Percentiles rank a stretch among this genome's conserved stretches.
phyloP scores from a whole-genome alignment of 352 stramenopile species.

The Phytophthora kernoviae region DNA sequence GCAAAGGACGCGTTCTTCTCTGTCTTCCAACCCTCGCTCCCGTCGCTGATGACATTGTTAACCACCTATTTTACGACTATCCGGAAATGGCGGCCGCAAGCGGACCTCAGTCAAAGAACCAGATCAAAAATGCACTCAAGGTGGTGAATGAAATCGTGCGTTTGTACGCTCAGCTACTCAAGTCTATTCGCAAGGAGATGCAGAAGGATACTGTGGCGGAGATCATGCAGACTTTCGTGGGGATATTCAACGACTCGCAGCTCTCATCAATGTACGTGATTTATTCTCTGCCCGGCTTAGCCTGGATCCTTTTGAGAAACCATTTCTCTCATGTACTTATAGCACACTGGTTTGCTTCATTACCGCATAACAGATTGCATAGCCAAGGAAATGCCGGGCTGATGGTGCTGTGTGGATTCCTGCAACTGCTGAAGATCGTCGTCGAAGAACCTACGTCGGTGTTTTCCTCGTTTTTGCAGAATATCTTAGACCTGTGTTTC shows the following conservation, averaged over 20 bases:
- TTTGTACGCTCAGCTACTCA: conserved; percentile 76
- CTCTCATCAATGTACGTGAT: conserved; percentile 69
- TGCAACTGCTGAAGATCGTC: conserved; percentile 79
- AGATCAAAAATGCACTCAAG: conserved; percentile 69
- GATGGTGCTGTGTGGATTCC: conserved; percentile 77
- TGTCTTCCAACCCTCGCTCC: conserved; percentile 62
- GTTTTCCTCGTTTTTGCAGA: conserved; percentile 76
- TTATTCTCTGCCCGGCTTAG: background rate
- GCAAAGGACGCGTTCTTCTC: conserved; percentile 77
- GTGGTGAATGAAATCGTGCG: conserved; percentile 84
- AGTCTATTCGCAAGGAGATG: conserved; percentile 86
- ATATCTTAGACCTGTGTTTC: conserved; percentile 80
- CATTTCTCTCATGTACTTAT: background rate
- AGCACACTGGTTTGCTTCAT: background rate
- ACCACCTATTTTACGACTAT: conserved; percentile 73
- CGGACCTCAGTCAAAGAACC: conserved; percentile 37
- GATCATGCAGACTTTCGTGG: conserved; percentile 79
- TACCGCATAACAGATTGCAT: conserved; percentile 46
- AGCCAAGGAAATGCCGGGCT: conserved; percentile 63
- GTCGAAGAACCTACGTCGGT: conserved; percentile 77
- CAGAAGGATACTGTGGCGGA: conserved; percentile 70
- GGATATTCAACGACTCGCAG: conserved; percentile 80
- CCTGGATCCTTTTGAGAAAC: too few species aligned
- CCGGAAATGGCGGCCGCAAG: conserved; percentile 41
- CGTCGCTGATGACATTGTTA: conserved; percentile 64